Evolutionary conservation across 2,329 filamentous ascomycete species (phyloP), one percentile per base, ranked within the genome.

Genomic region (Colletotrichum orchidophilum): DNA sequence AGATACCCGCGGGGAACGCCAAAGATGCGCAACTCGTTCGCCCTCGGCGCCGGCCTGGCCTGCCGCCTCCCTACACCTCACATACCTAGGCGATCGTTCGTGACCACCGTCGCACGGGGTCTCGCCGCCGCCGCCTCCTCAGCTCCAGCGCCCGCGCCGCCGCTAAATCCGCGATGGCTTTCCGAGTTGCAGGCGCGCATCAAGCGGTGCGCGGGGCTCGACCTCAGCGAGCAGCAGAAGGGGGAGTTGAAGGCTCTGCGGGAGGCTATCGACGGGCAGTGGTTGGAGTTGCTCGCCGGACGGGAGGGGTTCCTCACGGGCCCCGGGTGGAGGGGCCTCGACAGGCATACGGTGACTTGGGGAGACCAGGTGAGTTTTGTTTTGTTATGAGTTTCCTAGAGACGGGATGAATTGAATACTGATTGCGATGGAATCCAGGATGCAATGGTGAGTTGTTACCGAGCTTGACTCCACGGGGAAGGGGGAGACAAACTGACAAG

Each of bases 281-380:
- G 94, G 94, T 84, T 92, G 53, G 88, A 90, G 74, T 82, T 96
- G 67, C 82, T 93, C 33, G 93, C 91, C 0, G 93, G 93, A 0
- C 90, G 90, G 68, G 92, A 96, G 76, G 94, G 94, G 0, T 97
- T 91, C 79, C 80, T 96, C 73, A 93, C 91, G 0, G 87, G 85
- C 12, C 67, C 70, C 52, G 84, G 86, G 70, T 86, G 88, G 74
- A 85, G 90, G 61, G 88, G 93, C 0, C 78, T 96, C 39, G 88
- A 90, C 73, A 84, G 87, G 63, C 91, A 94, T 71, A 85, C 87
- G 74, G 91, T 97, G 27, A 90, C 90, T 0, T 97, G 94, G 94
- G 95, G 94, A 33, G 94, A 97, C 80, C 94, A 95, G 92, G 93
- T 94, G 82, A 81, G 83, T 75, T 27, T 18, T 18, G 80, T 82